Percentiles rank a stretch among this genome's conserved stretches.
These are phyloP conservation scores for Endoconidiophora polonica DNA, from an alignment of 2,329 filamentous ascomycete species.

Conservation along the genomic window DNA sequence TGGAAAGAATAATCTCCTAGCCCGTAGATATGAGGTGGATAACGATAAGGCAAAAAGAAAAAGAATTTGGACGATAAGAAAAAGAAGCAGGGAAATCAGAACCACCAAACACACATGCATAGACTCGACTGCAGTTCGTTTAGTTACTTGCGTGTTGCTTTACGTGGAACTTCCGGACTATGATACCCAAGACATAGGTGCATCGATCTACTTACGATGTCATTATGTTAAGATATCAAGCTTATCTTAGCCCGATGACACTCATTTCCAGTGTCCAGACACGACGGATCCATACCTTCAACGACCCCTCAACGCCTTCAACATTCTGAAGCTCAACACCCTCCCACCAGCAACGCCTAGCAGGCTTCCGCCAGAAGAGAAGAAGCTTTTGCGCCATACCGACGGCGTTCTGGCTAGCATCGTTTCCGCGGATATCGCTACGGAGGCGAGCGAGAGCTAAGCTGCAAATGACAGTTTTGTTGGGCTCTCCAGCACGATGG, in stretches of 20 bases:
- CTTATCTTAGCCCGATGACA: slow-evolving; percentile 45
- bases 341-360: slow-evolving; percentile 96
- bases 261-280: slow-evolving; percentile 99
- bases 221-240: not conserved
- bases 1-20: too few relatives aligned
- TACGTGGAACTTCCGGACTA: too few relatives aligned
- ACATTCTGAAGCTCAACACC: slow-evolving; percentile 82
- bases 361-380: slow-evolving; percentile 95
- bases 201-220: too few relatives aligned
- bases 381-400: slow-evolving; percentile 98
- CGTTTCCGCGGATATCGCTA: slow-evolving; percentile 74
- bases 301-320: slow-evolving; percentile 73
- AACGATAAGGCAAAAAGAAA: too few relatives aligned
- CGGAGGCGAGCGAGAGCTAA: slow-evolving; percentile 82
- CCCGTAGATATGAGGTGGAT: too few relatives aligned
- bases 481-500: slow-evolving; percentile 90
- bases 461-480: slow-evolving; percentile 96
- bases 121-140: too few relatives aligned
- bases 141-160: too few relatives aligned
- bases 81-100: too few relatives aligned
- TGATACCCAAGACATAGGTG: too few relatives aligned
- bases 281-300: slow-evolving; percentile 96
- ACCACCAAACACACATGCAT: too few relatives aligned
- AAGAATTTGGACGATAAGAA: too few relatives aligned
- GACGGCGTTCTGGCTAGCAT: slow-evolving; percentile 60